A percentile compares a stretch with the other conserved stretches of the same genome.
Conservation (phyloP, 805 yeast genomes). For the Saturnispora sanitii region DNA sequence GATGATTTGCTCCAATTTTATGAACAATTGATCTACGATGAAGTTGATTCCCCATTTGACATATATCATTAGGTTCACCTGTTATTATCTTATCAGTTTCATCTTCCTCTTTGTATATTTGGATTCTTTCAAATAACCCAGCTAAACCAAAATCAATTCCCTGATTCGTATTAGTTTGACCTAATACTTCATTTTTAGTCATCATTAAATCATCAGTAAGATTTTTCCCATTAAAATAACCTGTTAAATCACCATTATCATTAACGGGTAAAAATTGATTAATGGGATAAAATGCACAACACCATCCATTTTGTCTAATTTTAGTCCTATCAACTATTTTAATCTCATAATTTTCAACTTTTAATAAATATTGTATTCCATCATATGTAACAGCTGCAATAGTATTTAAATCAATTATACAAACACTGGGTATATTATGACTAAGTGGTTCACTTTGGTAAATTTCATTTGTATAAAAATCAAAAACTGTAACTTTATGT, state of each 20-base stretch:
- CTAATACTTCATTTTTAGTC: conserved; percentile 4
- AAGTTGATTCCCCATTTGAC: neutral
- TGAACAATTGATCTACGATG: conserved; percentile 3
- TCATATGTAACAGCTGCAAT: conserved; percentile 5
- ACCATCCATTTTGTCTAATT: conserved; percentile 4
- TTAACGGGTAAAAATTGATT: conserved; percentile 1
- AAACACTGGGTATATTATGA: conserved; percentile 45
- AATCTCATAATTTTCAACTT: neutral
- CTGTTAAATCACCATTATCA: conserved; percentile 4
- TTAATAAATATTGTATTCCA: conserved; percentile 7
- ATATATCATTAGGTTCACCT: neutral
- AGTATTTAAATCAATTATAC: neutral
- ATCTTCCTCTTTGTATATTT: neutral
- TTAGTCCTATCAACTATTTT: neutral
- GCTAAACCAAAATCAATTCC: conserved; percentile 6
- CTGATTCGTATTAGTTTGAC: neutral
- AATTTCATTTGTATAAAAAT: neutral
- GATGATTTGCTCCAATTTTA: neutral
- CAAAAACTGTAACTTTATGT: conserved; percentile 34
- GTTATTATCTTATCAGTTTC: neutral
- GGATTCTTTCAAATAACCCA: conserved; percentile 2
- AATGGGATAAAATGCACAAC: conserved; percentile 4
- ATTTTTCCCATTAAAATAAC: neutral
- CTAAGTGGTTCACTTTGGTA: conserved; percentile 31
- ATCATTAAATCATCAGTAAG: neutral